A percentile compares a stretch with the other conserved stretches of the same genome.
Evolutionary conservation across 2,329 filamentous ascomycete species (phyloP).

Genomic region (Penicillium fuscoglaucum): DNA sequence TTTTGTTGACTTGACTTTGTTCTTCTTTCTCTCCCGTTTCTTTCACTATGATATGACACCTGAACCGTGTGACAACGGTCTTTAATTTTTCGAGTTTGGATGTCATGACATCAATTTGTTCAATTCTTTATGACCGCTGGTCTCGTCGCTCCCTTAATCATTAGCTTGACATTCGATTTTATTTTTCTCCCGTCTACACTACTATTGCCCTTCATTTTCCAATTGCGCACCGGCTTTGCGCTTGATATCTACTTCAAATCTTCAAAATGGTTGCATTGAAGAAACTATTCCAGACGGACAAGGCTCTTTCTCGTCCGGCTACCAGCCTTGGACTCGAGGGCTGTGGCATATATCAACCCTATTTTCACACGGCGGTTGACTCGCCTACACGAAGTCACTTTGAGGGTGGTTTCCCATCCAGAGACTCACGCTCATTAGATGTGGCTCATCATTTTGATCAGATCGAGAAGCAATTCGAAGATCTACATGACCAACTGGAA

Average conservation of each 20-base stretch:
- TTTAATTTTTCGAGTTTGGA: constrained; percentile 11
- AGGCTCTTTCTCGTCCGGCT: constrained; percentile 17
- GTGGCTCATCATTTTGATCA: constrained; percentile 37
- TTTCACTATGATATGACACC: constrained; percentile 6
- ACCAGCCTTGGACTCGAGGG: constrained; percentile 12
- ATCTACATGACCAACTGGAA: constrained; percentile 39
- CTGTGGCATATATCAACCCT: constrained; percentile 6
- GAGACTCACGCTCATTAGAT: constrained; percentile 23
- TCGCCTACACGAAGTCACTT: constrained; percentile 14
- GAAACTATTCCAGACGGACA: constrained; percentile 37
- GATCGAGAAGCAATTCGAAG: constrained; percentile 43
- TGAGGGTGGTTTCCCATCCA: constrained; percentile 11
- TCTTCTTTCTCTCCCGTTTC: constrained; percentile 10
- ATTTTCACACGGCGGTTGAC: constrained; percentile 10
- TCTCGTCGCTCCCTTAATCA: constrained; percentile 16
- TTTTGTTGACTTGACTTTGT: constrained; percentile 1
- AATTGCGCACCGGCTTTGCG: constrained; percentile 2
- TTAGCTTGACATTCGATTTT: constrained; percentile 6
- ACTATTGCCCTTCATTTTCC: constrained; percentile 2
- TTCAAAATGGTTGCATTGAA: constrained; percentile 37
- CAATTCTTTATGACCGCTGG: constrained; percentile 18
- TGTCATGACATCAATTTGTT: constrained; percentile 19
- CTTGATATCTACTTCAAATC: constrained; percentile 5
- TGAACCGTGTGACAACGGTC: constrained; percentile 15
- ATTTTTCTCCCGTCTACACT: constrained; percentile 4